A percentile compares a stretch with the other conserved stretches of the same genome.
These are phyloP conservation scores for Claviceps spartinae DNA, from an alignment of 2,329 filamentous ascomycete species.

Conservation along the genomic window DNA sequence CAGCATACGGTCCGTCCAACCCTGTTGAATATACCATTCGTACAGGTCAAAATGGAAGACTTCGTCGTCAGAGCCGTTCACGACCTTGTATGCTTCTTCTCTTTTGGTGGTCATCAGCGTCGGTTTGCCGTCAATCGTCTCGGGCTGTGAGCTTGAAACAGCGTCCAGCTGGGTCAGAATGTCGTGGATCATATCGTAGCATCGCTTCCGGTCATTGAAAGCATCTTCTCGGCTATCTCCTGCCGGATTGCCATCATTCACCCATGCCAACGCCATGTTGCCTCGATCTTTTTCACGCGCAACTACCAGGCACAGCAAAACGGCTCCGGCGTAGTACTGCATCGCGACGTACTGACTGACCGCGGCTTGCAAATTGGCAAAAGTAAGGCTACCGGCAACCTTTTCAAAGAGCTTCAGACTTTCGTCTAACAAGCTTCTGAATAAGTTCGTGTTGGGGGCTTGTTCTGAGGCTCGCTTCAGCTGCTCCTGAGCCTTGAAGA, in stretches of 20 bases:
- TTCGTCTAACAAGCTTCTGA: slow-evolving; percentile 71
- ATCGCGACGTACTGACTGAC: slow-evolving; percentile 67
- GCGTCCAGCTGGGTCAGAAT: slow-evolving; percentile 66
- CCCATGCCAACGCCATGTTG: slow-evolving; percentile 72
- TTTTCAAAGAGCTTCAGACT: slow-evolving; percentile 79
- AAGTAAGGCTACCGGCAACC: slow-evolving; percentile 70
- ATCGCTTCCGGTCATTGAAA: slow-evolving; percentile 60
- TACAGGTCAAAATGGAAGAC: slow-evolving; percentile 96
- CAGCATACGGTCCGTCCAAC: slow-evolving; percentile 74
- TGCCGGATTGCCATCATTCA: slow-evolving; percentile 66
- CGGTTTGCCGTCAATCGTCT: slow-evolving; percentile 62
- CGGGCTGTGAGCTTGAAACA: slow-evolving; percentile 53
- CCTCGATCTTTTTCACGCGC: slow-evolving; percentile 77
- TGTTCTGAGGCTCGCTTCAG: slow-evolving; percentile 78
- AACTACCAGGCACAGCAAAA: slow-evolving; percentile 72
- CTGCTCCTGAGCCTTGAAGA: slow-evolving; percentile 96
- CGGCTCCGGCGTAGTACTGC: slow-evolving; percentile 86
- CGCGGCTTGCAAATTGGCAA: slow-evolving; percentile 65
- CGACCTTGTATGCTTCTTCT: slow-evolving; percentile 78
- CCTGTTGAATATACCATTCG: slow-evolving; percentile 85
- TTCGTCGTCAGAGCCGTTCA: slow-evolving; percentile 78
- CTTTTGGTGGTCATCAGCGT: slow-evolving; percentile 66
- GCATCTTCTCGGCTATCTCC: slow-evolving; percentile 54
- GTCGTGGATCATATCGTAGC: slow-evolving; percentile 79
- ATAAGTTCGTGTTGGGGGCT: slow-evolving; percentile 58